Base-by-base conservation (phyloP, 192 early-diverging fungal species). In the Entrophospora sp. region DNA sequence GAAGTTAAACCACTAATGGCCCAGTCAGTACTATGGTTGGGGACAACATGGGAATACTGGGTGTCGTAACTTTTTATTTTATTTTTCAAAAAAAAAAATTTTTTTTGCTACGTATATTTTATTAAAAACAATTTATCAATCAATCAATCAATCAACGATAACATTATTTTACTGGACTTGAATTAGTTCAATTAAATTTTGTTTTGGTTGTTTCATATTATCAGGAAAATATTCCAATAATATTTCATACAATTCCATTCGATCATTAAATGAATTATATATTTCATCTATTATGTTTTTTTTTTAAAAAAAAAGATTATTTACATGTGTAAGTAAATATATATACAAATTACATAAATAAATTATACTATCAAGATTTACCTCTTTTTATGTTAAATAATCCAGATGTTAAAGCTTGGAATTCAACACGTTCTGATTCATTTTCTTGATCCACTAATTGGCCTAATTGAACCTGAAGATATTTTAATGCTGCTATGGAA, bases 161-260 rank as follows among this genome's bases (percentile, higher is more conserved):
- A n/a, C n/a, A n/a, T n/a, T n/a, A n/a, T n/a, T n/a, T 64, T 66
- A 76, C 40, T 70, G 70, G 4, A 79, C 65, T 49, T 76, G 77
- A 37, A 93, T 77, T 61, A 87, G 68, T 73, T 89, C 89, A 5
- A 87, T 79, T 46, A 93, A 66, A 32, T 86, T 87, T 7, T 76
- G 82, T 24, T 79, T 77, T 10, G 91, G 91, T 68, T 93, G 85
- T 62, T 87, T 82, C 81, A 89, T 85, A 51, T 76, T 72, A 7
- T 86, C 78, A 1, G 91, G 88, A 72, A 93, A 88, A 61, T 76
- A 93, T 24, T 81, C 81, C 20, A 92, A 71, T 42, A 93, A 69
- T 18, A 65, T 75, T 43, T 91, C 85, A 67, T 82, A 93, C 36
- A 93, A 64, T 40, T 84, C 69, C 0, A 78, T 84, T 5, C 91